Percentiles rank a stretch among this genome's conserved stretches.
These are phyloP conservation scores for Zymoseptoria brevis DNA, from an alignment of 2,329 filamentous ascomycete species.

Conservation along the genomic window DNA sequence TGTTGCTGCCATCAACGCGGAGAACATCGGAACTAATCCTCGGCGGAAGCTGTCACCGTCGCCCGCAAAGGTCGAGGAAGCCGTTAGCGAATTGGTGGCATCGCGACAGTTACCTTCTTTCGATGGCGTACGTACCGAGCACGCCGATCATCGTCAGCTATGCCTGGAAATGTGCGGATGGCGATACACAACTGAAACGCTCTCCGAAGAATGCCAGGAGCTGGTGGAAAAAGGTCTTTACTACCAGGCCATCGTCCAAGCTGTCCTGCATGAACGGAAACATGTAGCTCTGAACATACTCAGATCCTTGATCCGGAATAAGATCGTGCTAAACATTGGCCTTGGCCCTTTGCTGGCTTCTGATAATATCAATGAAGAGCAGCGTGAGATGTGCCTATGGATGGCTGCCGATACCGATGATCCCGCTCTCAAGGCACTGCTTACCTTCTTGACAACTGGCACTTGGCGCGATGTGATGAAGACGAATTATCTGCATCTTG, in stretches of 20 bases:
- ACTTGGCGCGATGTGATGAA: slow-evolving; percentile 68
- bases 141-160: slow-evolving; percentile 63
- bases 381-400: slow-evolving; percentile 54
- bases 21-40: slow-evolving; percentile 45
- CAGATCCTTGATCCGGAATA: slow-evolving; percentile 58
- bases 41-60: slow-evolving; percentile 20
- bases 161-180: slow-evolving; percentile 69
- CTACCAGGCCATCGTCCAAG: slow-evolving; percentile 69
- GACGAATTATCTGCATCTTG: slow-evolving; percentile 63
- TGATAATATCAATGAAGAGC: slow-evolving; percentile 47
- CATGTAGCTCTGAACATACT: slow-evolving; percentile 62
- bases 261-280: slow-evolving; percentile 64
- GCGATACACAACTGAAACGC: slow-evolving; percentile 51
- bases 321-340: slow-evolving; percentile 52
- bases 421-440: slow-evolving; percentile 71
- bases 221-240: slow-evolving; percentile 50
- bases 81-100: slow-evolving; percentile 56
- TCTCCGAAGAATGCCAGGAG: slow-evolving; percentile 41
- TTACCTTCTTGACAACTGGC: slow-evolving; percentile 66
- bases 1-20: slow-evolving; percentile 61
- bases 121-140: slow-evolving; percentile 55
- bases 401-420: slow-evolving; percentile 61
- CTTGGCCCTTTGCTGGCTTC: slow-evolving; percentile 42
- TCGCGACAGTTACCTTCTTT: slow-evolving; percentile 55
- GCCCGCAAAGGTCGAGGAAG: slow-evolving; percentile 27